Evolutionary conservation across 305 asterid genomes (phyloP).

Genomic region (Withania somnifera): DNA sequence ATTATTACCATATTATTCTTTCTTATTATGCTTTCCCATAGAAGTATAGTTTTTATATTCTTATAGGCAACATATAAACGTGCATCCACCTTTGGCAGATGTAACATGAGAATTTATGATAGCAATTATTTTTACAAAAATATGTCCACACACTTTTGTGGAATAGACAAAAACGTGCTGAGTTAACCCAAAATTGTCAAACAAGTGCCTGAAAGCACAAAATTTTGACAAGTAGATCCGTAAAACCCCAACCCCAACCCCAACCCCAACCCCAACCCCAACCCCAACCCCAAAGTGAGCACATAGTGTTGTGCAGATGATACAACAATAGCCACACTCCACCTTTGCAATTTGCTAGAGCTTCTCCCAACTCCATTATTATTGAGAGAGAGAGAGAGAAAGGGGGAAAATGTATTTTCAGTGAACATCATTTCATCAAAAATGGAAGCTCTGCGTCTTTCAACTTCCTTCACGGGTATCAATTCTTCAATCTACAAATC

Average conservation of each 20-base stretch:
- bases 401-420: neutral
- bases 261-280: too few relatives aligned
- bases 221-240: neutral
- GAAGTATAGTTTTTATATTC: neutral
- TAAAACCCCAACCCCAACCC: too few relatives aligned
- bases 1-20: too few relatives aligned
- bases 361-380: neutral
- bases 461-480: conserved; percentile 16
- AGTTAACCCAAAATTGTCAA: neutral
- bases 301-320: conserved; percentile 17
- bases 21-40: neutral
- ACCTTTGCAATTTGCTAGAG: neutral
- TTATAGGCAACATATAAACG: neutral
- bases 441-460: conserved; percentile 40
- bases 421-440: neutral
- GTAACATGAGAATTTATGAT: neutral
- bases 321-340: conserved; percentile 4
- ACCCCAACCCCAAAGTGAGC: neutral
- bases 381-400: neutral
- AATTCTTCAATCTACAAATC: conserved; percentile 20
- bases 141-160: neutral
- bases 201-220: neutral
- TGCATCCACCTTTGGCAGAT: neutral
- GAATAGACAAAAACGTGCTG: neutral
- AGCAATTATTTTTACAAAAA: neutral